A percentile compares a stretch with the other conserved stretches of the same genome.
These are phyloP conservation scores for Tilletia caries DNA, from an alignment of 1,284 basidiomycete species.

Conservation along the genomic window DNA sequence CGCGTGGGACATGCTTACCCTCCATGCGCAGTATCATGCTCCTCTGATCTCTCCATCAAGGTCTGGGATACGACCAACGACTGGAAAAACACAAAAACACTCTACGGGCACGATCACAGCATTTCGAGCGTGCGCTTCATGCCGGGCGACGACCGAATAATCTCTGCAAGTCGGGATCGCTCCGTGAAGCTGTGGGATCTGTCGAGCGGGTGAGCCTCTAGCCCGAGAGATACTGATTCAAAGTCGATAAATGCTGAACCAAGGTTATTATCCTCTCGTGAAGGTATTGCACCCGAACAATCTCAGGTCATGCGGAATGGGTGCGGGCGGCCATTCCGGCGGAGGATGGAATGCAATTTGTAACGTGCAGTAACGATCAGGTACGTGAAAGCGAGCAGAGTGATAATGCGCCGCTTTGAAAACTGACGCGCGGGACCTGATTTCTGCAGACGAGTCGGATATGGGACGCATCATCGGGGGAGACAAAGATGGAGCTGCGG, in stretches of 20 bases:
- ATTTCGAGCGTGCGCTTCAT: constrained; percentile 79
- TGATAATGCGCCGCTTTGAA: background rate
- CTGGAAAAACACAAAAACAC: constrained; percentile 80
- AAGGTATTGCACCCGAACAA: constrained; percentile 40
- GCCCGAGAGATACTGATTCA: background rate
- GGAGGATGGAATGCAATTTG: constrained; percentile 70
- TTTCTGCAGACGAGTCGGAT: constrained; percentile 69
- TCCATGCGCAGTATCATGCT: constrained; percentile 72
- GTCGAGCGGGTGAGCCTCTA: constrained; percentile 66
- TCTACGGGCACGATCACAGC: constrained; percentile 85
- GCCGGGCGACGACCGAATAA: constrained; percentile 75
- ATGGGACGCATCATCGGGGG: constrained; percentile 72
- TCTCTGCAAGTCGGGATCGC: constrained; percentile 80
- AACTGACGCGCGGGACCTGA: constrained; percentile 17
- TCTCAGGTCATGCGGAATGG: constrained; percentile 64
- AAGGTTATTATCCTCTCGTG: background rate
- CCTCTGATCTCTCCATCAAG: constrained; percentile 83
- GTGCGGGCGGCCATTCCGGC: constrained; percentile 68
- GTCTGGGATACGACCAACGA: constrained; percentile 85
- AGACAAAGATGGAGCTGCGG: constrained; percentile 75
- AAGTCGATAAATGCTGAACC: background rate
- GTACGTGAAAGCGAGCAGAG: constrained; percentile 54
- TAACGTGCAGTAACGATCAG: constrained; percentile 80
- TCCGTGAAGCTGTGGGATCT: constrained; percentile 84
- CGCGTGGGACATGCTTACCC: constrained; percentile 11